Evolutionary conservation across 208 protist genomes (phyloP), one percentile per base, ranked within the genome.

Genomic region (Crithidia acanthocephali): DNA sequence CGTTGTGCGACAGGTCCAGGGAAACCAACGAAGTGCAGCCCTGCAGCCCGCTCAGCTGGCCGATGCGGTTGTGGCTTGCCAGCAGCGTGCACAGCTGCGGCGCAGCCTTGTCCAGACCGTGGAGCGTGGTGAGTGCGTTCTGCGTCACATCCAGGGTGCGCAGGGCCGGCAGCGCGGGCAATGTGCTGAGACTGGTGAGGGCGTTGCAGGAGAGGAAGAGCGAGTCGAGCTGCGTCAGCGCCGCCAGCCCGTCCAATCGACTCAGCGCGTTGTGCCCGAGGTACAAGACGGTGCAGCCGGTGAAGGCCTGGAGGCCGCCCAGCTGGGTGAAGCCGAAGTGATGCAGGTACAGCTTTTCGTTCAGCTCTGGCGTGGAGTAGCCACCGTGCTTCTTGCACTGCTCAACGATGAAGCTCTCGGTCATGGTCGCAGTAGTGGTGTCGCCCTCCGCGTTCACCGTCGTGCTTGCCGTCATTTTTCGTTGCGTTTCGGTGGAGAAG

Each of bases 281-380:
- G 72, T 97, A 99, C 7, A 99, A 67, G 22, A 93, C 88, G 15
- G 72, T 88, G 60, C 93, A 90, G 40, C 84, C 85, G 16, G 81
- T 81, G 75, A 96, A 98, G 48, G 76, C 65, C 2, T 89, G 67
- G 16, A 98, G 74, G 32, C 71, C 85, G 44, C 52, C 70, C 20
- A 99, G 90, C 7, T 55, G 74, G 3, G 60, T 45, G 60, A 98
- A 94, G 42, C 93, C 84, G 28, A 90, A 51, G 79, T 95, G 95
- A 70, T 98, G 91, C 45, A 99, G 84, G 65, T 98, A 99, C 0
- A 98, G 71, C 58, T 86, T 95, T 56, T 98, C 90, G 68, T 99
- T 99, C 40, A 98, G 80, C 61, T 98, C 84, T 1, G 95, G 93
- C 42, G 94, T 98, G 40, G 58, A 74, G 74, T 91, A 97, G 20